A percentile compares a stretch with the other conserved stretches of the same genome.
Conservation (phyloP, 345 rosid genomes). For the Corchorus capsularis region DNA sequence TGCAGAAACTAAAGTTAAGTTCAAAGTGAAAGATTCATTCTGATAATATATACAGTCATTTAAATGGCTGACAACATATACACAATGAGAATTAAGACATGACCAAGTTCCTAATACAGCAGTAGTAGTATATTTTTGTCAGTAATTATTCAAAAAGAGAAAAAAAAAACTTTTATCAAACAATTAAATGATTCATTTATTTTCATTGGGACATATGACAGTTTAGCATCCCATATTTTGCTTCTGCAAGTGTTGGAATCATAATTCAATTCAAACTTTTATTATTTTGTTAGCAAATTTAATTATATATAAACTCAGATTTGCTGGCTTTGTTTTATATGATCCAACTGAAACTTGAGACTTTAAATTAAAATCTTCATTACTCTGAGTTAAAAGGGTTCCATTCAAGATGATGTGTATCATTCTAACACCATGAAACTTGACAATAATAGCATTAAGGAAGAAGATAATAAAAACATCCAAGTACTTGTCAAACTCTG, state of each 20-base stretch:
- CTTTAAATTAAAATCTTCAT: slow-evolving; percentile 15
- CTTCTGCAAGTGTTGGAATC: slow-evolving; percentile 5
- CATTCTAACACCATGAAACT: background rate
- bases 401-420: background rate
- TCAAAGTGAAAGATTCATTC: background rate
- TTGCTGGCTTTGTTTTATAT: background rate
- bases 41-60: no score
- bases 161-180: background rate
- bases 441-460: background rate
- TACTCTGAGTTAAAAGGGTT: background rate
- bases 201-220: background rate
- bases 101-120: background rate
- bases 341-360: slow-evolving; percentile 21
- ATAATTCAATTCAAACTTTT: background rate
- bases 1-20: background rate
- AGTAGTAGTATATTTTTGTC: background rate
- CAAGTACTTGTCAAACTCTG: background rate
- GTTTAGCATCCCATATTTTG: background rate
- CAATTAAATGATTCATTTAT: slow-evolving; percentile 12
- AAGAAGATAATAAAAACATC: no score
- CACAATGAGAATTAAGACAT: background rate
- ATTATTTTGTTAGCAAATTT: background rate
- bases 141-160: background rate
- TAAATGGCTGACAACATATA: no score
- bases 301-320: background rate